phyloP scores from a whole-genome alignment of 805 yeast species.

The Kluyveromyces siamensis region DNA sequence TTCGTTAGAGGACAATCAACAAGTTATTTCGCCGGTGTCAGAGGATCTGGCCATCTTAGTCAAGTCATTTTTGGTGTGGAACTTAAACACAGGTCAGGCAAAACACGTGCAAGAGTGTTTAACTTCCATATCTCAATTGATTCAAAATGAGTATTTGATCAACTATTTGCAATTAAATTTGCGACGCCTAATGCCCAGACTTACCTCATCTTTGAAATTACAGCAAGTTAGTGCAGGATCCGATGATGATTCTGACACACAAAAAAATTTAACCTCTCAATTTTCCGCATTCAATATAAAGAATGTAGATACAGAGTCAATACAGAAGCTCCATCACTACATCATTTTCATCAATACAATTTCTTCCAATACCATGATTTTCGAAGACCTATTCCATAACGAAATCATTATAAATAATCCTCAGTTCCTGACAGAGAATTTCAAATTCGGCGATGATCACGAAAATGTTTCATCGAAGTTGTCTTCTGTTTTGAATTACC shows the following conservation, averaged over 20 bases:
- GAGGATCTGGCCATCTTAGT: constrained; percentile 77
- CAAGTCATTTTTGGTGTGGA: constrained; percentile 55
- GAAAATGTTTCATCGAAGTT: constrained; percentile 21
- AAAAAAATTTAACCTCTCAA: constrained; percentile 16
- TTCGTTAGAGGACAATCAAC: background rate
- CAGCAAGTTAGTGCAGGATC: constrained; percentile 18
- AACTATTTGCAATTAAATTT: constrained; percentile 22
- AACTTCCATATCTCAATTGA: constrained; percentile 20
- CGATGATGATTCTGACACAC: constrained; percentile 6
- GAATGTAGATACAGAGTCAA: constrained; percentile 24
- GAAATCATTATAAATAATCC: constrained; percentile 27
- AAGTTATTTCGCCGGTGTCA: constrained; percentile 58
- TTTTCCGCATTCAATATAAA: constrained; percentile 23
- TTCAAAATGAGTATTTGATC: constrained; percentile 25
- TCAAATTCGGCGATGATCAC: constrained; percentile 32
- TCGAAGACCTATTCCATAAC: constrained; percentile 38
- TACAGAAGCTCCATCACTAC: constrained; percentile 44
- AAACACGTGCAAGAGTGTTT: constrained; percentile 18
- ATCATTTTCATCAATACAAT: constrained; percentile 66
- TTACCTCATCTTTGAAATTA: constrained; percentile 12
- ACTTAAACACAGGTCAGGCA: constrained; percentile 62
- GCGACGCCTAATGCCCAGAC: constrained; percentile 18
- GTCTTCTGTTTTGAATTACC: constrained; percentile 14
- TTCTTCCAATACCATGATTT: constrained; percentile 50
- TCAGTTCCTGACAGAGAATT: constrained; percentile 27